These are phyloP conservation scores for Russula olivacea DNA, from an alignment of 768 basidiomycete species.

Conservation along the genomic window DNA sequence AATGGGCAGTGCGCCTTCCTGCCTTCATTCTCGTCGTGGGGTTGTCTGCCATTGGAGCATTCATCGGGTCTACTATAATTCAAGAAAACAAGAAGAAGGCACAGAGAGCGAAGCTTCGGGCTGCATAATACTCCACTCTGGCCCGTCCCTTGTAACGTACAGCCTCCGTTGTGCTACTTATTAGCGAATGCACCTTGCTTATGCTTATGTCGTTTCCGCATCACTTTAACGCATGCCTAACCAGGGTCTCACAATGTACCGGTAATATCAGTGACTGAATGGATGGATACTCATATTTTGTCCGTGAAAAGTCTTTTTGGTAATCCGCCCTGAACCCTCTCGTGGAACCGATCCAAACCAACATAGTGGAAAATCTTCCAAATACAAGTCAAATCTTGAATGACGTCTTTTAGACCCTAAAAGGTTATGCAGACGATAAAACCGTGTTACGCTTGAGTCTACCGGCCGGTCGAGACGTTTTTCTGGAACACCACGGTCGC, in stretches of 20 bases:
- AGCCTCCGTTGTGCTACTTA: neutral
- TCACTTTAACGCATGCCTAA: conserved; percentile 56
- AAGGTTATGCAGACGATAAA: conserved; percentile 4
- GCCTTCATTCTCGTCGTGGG: conserved; percentile 70
- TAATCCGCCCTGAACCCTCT: conserved; percentile 79
- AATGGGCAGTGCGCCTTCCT: conserved; percentile 90
- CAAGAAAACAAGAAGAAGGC: conserved; percentile 69
- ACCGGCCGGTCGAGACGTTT: conserved; percentile 72
- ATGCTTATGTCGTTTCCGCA: neutral
- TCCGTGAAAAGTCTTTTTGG: conserved; percentile 76
- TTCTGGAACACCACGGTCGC: conserved; percentile 42
- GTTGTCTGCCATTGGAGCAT: conserved; percentile 69
- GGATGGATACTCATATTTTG: conserved; percentile 58
- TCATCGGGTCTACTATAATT: conserved; percentile 70
- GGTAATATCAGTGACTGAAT: neutral
- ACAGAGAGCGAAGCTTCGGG: conserved; percentile 53
- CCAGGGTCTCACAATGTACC: neutral
- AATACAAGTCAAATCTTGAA: conserved; percentile 49
- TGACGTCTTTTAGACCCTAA: conserved; percentile 10
- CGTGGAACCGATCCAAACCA: no score
- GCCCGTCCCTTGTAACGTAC: neutral
- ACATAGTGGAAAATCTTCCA: conserved; percentile 78
- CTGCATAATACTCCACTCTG: conserved; percentile 38
- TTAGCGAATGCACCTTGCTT: neutral
- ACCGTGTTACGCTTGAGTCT: conserved; percentile 51